Conservation (phyloP, 257 asterid species). For the Scutellaria baicalensis region DNA sequence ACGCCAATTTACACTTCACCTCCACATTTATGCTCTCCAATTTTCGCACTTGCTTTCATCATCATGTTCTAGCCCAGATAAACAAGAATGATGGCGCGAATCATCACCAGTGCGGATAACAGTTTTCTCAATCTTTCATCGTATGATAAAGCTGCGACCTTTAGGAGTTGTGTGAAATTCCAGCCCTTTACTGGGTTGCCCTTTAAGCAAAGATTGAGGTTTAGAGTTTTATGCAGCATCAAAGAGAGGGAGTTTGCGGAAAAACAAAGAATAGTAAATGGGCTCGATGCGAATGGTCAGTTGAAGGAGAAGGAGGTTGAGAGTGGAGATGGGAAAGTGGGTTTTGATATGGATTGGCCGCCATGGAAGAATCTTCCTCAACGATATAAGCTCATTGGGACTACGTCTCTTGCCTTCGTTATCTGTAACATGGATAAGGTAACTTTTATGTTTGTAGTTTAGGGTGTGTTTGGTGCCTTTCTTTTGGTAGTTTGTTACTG, state of each 20-base stretch:
- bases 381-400: conserved; percentile 85
- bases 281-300: conserved; percentile 38
- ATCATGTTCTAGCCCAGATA: background rate
- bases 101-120: conserved; percentile 36
- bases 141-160: conserved; percentile 32
- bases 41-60: background rate
- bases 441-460: background rate
- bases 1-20: conserved; percentile 5
- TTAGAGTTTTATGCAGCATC: conserved; percentile 57
- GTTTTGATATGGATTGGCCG: conserved; percentile 58
- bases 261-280: conserved; percentile 23
- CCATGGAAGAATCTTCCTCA: conserved; percentile 90
- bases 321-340: conserved; percentile 27
- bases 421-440: conserved; percentile 99
- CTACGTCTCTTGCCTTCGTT: conserved; percentile 89
- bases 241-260: conserved; percentile 54
- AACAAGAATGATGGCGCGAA: conserved; percentile 32
- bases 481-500: background rate
- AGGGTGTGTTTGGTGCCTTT: background rate
- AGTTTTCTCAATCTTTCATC: conserved; percentile 20
- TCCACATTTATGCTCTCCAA: conserved; percentile 1
- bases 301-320: conserved; percentile 33
- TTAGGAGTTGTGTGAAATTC: conserved; percentile 14
- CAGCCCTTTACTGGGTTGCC: conserved; percentile 18
- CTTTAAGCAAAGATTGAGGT: conserved; percentile 28